Percentiles rank a stretch among this genome's conserved stretches.
phyloP scores from a whole-genome alignment of 139 green algal species.

The Bryopsis sp. region DNA sequence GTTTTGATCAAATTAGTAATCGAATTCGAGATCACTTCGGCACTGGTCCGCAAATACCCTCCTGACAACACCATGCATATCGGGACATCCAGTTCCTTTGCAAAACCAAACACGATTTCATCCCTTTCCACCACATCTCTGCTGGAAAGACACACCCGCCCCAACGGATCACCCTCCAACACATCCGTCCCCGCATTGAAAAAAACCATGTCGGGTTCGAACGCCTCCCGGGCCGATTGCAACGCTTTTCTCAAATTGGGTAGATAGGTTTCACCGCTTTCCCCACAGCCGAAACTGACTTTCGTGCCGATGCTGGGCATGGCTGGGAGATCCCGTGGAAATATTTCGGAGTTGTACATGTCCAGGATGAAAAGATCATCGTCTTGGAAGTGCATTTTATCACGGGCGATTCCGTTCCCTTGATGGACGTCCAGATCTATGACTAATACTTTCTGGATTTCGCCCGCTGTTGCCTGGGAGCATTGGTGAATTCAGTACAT shows the following conservation, averaged over 20 bases:
- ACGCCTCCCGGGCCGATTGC: neutral
- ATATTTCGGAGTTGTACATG: constrained; percentile 35
- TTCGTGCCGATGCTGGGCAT: neutral
- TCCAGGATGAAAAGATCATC: constrained; percentile 40
- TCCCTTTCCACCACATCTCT: constrained; percentile 30
- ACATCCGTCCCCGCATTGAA: constrained; percentile 21
- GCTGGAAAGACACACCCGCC: neutral
- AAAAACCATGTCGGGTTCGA: constrained; percentile 14
- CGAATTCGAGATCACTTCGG: constrained; percentile 22
- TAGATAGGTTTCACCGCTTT: neutral
- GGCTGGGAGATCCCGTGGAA: neutral
- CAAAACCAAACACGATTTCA: constrained; percentile 48
- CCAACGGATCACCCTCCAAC: constrained; percentile 8
- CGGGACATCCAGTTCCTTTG: constrained; percentile 30
- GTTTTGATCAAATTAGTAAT: constrained; percentile 18
- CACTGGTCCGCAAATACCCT: constrained; percentile 42
- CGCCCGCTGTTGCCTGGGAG: constrained; percentile 13
- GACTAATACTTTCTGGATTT: constrained; percentile 27
- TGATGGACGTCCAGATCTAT: constrained; percentile 55
- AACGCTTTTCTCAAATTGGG: constrained; percentile 4
- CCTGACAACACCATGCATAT: constrained; percentile 64
- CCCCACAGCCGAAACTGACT: constrained; percentile 6
- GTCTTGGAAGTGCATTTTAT: constrained; percentile 48
- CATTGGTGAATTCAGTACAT: too few relatives aligned
- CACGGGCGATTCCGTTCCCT: constrained; percentile 43